Evolutionary conservation across 2,329 filamentous ascomycete genomes (phyloP).

Genomic region (Fusarium lyarnte): DNA sequence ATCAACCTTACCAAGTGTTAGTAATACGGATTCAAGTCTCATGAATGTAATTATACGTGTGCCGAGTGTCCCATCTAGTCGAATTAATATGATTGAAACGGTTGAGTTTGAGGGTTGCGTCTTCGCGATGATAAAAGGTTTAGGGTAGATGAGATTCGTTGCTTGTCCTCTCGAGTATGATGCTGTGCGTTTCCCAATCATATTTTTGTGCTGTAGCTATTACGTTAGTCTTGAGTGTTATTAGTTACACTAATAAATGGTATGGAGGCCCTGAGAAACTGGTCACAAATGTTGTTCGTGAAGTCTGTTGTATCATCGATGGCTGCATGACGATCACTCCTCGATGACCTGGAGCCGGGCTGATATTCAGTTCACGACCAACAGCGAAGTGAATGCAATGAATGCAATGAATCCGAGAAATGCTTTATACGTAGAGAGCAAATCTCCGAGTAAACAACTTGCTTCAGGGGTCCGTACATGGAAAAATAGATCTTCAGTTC

Average conservation of each 20-base stretch:
- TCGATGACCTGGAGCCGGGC: accelerated
- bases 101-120: not conserved
- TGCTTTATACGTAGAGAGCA: accelerated
- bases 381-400: accelerated
- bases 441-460: accelerated
- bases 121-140: accelerated
- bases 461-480: accelerated
- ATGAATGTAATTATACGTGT: accelerated
- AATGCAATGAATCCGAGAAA: accelerated
- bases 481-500: accelerated
- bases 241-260: accelerated
- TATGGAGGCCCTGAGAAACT: accelerated
- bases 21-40: accelerated
- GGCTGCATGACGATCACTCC: accelerated
- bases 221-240: accelerated
- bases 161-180: accelerated
- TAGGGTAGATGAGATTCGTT: not conserved
- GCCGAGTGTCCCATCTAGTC: accelerated
- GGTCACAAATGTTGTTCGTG: accelerated
- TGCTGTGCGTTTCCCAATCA: accelerated
- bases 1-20: not conserved
- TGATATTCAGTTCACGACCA: accelerated
- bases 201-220: not conserved
- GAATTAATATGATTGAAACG: not conserved
- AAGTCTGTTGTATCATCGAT: accelerated